These are phyloP conservation scores for Mucor velutinosus DNA, from an alignment of 371 early-diverging fungal species.

Conservation along the genomic window DNA sequence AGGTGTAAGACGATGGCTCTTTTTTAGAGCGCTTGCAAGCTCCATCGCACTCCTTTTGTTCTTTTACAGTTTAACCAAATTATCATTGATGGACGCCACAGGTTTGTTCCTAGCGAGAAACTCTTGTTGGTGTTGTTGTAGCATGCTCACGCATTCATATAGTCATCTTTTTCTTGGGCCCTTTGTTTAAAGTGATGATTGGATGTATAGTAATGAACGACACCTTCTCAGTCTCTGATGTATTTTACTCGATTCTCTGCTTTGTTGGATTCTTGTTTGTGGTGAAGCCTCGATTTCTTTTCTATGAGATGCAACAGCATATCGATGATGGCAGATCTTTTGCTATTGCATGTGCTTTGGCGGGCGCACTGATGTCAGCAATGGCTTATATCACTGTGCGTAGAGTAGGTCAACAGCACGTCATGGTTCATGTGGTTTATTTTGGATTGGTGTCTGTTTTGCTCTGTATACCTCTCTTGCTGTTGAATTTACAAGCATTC, in stretches of 20 bases:
- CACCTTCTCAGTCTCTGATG: slow-evolving; percentile 59
- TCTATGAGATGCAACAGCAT: slow-evolving; percentile 23
- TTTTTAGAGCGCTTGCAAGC: slow-evolving; percentile 67
- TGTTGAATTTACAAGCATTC: slow-evolving; percentile 11
- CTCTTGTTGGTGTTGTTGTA: not conserved
- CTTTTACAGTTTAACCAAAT: slow-evolving; percentile 66
- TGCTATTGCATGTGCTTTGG: slow-evolving; percentile 49
- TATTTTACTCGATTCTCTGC: slow-evolving; percentile 52
- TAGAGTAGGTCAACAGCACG: slow-evolving; percentile 67
- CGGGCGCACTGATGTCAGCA: slow-evolving; percentile 61
- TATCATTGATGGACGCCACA: slow-evolving; percentile 79
- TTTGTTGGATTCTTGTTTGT: slow-evolving; percentile 68
- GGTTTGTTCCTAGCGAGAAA: slow-evolving; percentile 23
- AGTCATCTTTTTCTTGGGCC: slow-evolving; percentile 75
- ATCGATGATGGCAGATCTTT: slow-evolving; percentile 18
- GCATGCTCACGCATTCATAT: not conserved
- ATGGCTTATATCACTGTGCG: slow-evolving; percentile 73
- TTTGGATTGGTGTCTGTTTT: slow-evolving; percentile 63
- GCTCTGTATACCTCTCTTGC: slow-evolving; percentile 19
- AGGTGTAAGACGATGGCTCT: slow-evolving; percentile 53
- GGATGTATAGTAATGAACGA: slow-evolving; percentile 64
- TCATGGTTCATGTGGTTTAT: slow-evolving; percentile 74
- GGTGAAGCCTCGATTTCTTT: slow-evolving; percentile 62
- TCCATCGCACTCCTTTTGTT: slow-evolving; percentile 67
- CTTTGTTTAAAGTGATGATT: slow-evolving; percentile 73